phyloP scores from a whole-genome alignment of 2,329 filamentous ascomycete genomes.

The Epichloe gansuensis region DNA sequence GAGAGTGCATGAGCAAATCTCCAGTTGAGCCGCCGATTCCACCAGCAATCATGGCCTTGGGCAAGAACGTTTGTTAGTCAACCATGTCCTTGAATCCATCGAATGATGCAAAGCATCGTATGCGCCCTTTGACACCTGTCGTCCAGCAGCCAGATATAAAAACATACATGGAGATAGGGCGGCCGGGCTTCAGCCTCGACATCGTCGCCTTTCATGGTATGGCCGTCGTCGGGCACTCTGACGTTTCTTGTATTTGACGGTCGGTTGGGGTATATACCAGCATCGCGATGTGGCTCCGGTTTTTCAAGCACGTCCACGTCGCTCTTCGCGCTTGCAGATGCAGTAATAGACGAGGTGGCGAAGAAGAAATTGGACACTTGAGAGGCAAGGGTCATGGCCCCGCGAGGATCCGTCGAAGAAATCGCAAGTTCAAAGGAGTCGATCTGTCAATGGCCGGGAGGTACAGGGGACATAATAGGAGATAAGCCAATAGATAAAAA shows the following conservation, averaged over 20 bases:
- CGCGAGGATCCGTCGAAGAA: not conserved
- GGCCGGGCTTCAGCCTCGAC: slow-evolving; percentile 31
- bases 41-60: slow-evolving; percentile 85
- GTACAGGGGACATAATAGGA: not conserved
- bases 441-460: not conserved
- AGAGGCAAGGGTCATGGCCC: slow-evolving; percentile 7
- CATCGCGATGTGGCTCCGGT: slow-evolving; percentile 20
- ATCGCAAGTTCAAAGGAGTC: not conserved
- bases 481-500: not conserved
- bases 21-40: slow-evolving; percentile 86
- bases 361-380: slow-evolving; percentile 4
- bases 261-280: slow-evolving; percentile 15
- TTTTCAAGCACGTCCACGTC: slow-evolving; percentile 3
- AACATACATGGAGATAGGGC: slow-evolving; percentile 31
- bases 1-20: slow-evolving; percentile 96
- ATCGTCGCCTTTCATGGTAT: slow-evolving; percentile 25
- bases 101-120: not conserved
- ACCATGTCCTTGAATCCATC: not conserved
- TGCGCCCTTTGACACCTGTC: not conserved
- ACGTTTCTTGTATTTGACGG: slow-evolving; percentile 14
- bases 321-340: slow-evolving; percentile 6
- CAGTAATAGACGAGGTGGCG: slow-evolving; percentile 5
- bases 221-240: slow-evolving; percentile 13
- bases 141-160: not conserved
- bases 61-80: slow-evolving; percentile 2